A percentile compares a stretch with the other conserved stretches of the same genome.
These are phyloP conservation scores for Ceratobasidium sp. DNA, from an alignment of 1,284 basidiomycete genomes.

Conservation along the genomic window DNA sequence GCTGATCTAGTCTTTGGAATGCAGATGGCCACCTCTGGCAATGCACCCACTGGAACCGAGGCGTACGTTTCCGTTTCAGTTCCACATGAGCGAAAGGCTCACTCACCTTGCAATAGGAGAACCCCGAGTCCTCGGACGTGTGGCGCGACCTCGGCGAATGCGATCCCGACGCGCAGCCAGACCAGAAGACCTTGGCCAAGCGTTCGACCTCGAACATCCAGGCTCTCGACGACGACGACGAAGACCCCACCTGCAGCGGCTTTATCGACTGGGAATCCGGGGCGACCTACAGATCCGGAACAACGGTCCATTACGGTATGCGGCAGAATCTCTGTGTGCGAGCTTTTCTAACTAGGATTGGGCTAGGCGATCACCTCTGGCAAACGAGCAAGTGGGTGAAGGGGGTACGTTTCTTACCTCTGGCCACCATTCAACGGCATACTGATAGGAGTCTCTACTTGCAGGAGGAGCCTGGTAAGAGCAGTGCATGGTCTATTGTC, in stretches of 20 bases:
- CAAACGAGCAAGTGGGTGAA: constrained; percentile 5
- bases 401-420: background rate
- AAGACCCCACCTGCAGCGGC: constrained; percentile 3
- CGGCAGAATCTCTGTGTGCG: background rate
- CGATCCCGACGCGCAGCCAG: constrained; percentile 19
- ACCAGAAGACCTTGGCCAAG: constrained; percentile 14
- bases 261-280: background rate
- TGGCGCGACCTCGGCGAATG: constrained; percentile 35
- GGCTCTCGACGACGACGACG: constrained; percentile 8
- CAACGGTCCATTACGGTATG: constrained; percentile 22
- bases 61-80: constrained; percentile 20
- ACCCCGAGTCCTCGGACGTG: constrained; percentile 19
- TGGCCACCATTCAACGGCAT: background rate
- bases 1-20: background rate
- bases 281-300: background rate
- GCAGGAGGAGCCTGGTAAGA: constrained; percentile 12
- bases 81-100: background rate
- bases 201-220: constrained; percentile 1
- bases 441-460: background rate
- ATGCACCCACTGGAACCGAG: constrained; percentile 33
- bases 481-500: background rate
- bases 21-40: constrained; percentile 33
- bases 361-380: constrained; percentile 9
- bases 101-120: constrained; percentile 11
- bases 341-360: background rate